Base-by-base conservation (phyloP, 2,329 filamentous ascomycete species). In the Tolypocladium guangdongense region DNA sequence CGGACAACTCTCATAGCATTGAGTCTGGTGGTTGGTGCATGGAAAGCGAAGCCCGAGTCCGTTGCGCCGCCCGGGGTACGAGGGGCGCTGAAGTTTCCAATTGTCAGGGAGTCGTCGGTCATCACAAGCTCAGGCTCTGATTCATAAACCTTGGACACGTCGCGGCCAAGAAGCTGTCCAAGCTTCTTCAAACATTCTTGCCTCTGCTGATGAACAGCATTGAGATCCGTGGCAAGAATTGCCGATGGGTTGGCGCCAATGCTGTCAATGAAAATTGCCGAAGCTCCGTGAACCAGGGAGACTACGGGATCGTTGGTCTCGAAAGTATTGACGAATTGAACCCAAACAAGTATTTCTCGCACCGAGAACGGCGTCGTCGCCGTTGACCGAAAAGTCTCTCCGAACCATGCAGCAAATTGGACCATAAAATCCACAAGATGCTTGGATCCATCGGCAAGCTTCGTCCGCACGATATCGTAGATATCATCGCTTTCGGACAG, bases 221-320 rank as follows among this genome's bases (percentile, higher is more conserved):
- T 78, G 0, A 84, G 74, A 41, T 87, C 84, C 8, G 86, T 82
- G 0, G 89, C 84, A 51, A 96, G 77, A 57, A 96, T 77, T 0
- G 90, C 91, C 7, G 93, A 91, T 16, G 95, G 93, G 63, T 97
- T 97, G 8, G 93, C 93, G 36, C 93, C 93, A 18, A 99, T 80
- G 1, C 90, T 93, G 66, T 99, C 95, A 54, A 99, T 87, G 63
- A 95, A 99, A 1, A 99, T 91, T 69, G 96, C 91, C 1, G 91
- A 87, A 35, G 93, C 93, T 56, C 95, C 93, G 63, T 99, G 91
- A 2, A 96, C 71, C 27, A 82, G 65, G 16, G 73, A 72, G 56
- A 74, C 66, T 10, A 73, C 61, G 11, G 71, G 62, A 48, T 83
- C 74, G 6, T 71, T 62, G 36, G 70, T 67, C 16, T 74, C 65